phyloP scores from a whole-genome alignment of 306 rosid species.

The Prinsepia uniflora region DNA sequence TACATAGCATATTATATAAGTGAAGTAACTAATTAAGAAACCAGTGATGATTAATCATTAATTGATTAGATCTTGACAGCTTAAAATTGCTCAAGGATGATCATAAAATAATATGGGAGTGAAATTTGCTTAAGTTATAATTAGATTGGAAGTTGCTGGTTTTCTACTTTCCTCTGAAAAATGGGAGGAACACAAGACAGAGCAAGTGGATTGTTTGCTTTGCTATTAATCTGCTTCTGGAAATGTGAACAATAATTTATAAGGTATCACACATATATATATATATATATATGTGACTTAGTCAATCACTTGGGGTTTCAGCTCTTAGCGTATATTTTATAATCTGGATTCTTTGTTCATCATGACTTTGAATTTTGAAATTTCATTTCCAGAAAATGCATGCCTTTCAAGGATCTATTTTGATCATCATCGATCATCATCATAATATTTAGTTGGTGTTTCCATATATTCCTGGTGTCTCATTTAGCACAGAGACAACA shows the following conservation, averaged over 20 bases:
- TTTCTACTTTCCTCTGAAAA: conserved; percentile 10
- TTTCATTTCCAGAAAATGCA: not conserved
- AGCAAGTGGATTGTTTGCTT: conserved; percentile 51
- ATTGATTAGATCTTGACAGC: conserved; percentile 35
- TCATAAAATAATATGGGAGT: conserved; percentile 17
- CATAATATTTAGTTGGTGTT: conserved; percentile 34
- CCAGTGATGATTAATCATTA: conserved; percentile 17
- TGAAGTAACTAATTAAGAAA: conserved; percentile 21
- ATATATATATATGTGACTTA: not conserved
- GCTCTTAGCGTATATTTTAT: conserved; percentile 1
- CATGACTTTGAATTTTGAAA: conserved; percentile 44
- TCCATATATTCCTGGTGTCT: conserved; percentile 38
- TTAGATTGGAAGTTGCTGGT: conserved; percentile 36
- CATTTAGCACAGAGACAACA: conserved; percentile 40
- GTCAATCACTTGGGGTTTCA: conserved; percentile 28
- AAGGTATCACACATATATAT: conserved; percentile 7
- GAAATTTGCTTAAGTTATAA: not conserved
- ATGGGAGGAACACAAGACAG: conserved; percentile 66
- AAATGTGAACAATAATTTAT: conserved; percentile 17
- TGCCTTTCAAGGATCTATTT: not conserved
- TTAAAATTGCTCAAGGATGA: conserved; percentile 21
- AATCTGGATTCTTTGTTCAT: conserved; percentile 56
- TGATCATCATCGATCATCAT: not conserved
- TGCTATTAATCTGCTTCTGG: conserved; percentile 23
- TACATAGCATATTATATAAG: not conserved